Evolutionary conservation across 768 basidiomycete species (phyloP).

Genomic region (Cantharellus cinnabarinus): DNA sequence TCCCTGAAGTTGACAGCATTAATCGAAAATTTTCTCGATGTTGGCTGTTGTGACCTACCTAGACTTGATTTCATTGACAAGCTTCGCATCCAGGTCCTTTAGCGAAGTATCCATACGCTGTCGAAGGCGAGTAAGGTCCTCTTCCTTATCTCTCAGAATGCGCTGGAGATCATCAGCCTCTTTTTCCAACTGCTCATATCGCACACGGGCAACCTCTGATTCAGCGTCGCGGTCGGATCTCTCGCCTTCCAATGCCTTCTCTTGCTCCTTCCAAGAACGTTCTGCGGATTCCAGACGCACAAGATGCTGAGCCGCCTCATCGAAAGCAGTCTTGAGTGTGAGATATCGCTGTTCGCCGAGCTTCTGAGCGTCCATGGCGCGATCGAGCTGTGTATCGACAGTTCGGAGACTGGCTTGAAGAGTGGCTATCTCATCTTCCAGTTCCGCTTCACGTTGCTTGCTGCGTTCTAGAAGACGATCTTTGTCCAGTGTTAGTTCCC

Average conservation of each 20-base stretch:
- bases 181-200: conserved; percentile 42
- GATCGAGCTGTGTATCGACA: conserved; percentile 69
- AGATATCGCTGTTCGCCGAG: conserved; percentile 64
- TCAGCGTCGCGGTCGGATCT: conserved; percentile 37
- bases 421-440: conserved; percentile 66
- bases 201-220: conserved; percentile 34
- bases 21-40: conserved; percentile 2
- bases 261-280: conserved; percentile 40
- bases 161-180: conserved; percentile 49
- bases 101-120: conserved; percentile 48
- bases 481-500: conserved; percentile 61
- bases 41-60: conserved; percentile 25
- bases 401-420: conserved; percentile 69
- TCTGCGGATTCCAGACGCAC: conserved; percentile 63
- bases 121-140: conserved; percentile 52
- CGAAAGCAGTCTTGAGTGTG: conserved; percentile 48
- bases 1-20: conserved; percentile 27
- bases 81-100: conserved; percentile 50
- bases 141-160: conserved; percentile 51
- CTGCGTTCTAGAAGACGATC: conserved; percentile 62
- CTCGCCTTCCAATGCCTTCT: conserved; percentile 40
- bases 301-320: conserved; percentile 71
- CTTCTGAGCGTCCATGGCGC: conserved; percentile 56
- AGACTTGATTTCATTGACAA: conserved; percentile 40
- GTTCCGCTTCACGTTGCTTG: conserved; percentile 64